Base-by-base conservation (phyloP, 257 asterid species). In the Echites panduratus region DNA sequence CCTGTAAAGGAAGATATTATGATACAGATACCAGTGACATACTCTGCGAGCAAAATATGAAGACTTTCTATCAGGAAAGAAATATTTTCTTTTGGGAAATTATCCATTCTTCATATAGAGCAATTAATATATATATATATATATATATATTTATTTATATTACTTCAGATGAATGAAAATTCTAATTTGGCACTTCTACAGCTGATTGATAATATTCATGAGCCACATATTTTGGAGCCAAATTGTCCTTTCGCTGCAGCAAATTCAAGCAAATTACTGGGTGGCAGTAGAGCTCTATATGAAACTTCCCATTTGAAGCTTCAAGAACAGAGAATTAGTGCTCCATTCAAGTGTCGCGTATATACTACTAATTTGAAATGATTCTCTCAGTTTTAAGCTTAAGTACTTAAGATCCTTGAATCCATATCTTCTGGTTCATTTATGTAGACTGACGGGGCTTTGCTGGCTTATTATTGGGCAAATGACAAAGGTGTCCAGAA, bases 11-110 rank as follows among this genome's bases (percentile, higher is more conserved):
- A 32, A n/a, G n/a, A 32, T 32, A 32, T 32, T 32, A 32, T 32
- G 38, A 32, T 32, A 32, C 38, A 32, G 71, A 75, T 79, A 70
- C 83, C 11, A 49, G 41, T 35, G 71, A 66, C 50, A 64, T 70
- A 29, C 67, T 38, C 9, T 79, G 83, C 74, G 14, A 48, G 45
- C 73, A 66, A 24, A 1, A 79, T 58, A 47, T 79, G 72, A 29
- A 75, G 62, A 27, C 74, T 66, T 79, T 32, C 56, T n/a, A 75
- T 19, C 52, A 75, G 79, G 82, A 52, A 56, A 67, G 27, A 50
- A 35, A 6, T 20, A 5, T 17, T 20, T 4, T 64, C 48, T 40
- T 20, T 38, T n/a, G n/a, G n/a, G n/a, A n/a, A 32, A 35, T 16
- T 29, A 11, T 62, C 24, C 8, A 32, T 32, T 63, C 10, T 3